phyloP scores from a whole-genome alignment of 2,329 filamentous ascomycete species.

The Zymoseptoria ardabiliae region DNA sequence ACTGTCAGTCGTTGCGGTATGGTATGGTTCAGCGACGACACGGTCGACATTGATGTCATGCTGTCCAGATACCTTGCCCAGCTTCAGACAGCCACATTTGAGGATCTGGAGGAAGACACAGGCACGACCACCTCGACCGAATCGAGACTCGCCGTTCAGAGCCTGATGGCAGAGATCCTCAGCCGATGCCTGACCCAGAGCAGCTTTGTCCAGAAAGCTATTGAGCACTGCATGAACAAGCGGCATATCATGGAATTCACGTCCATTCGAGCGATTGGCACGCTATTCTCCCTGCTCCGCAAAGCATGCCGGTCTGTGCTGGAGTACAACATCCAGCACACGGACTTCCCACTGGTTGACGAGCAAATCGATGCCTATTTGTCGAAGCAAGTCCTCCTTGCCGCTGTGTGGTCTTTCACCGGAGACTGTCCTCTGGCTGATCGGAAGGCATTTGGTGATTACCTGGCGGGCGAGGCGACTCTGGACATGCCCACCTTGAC shows the following conservation, averaged over 20 bases:
- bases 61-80: slow-evolving; percentile 82
- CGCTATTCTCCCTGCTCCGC: slow-evolving; percentile 89
- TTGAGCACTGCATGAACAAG: slow-evolving; percentile 68
- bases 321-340: slow-evolving; percentile 91
- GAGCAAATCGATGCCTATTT: slow-evolving; percentile 86
- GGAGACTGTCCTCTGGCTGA: slow-evolving; percentile 87
- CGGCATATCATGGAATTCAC: slow-evolving; percentile 99
- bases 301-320: slow-evolving; percentile 87
- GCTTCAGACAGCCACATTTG: slow-evolving; percentile 75
- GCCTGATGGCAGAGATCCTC: slow-evolving; percentile 71
- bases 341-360: slow-evolving; percentile 84
- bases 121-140: slow-evolving; percentile 54
- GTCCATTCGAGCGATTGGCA: slow-evolving; percentile 79
- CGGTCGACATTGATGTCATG: slow-evolving; percentile 88
- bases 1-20: slow-evolving; percentile 99
- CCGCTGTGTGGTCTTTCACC: slow-evolving; percentile 89
- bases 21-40: slow-evolving; percentile 99
- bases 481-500: slow-evolving; percentile 80
- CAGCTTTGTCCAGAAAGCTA: slow-evolving; percentile 69
- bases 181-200: slow-evolving; percentile 68
- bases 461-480: slow-evolving; percentile 70
- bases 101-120: slow-evolving; percentile 90
- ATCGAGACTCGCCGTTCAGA: slow-evolving; percentile 65
- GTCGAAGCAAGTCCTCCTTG: slow-evolving; percentile 87
- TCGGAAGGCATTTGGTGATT: slow-evolving; percentile 83